Evolutionary conservation across 1,139 yeast genomes (phyloP), one percentile per base, ranked within the genome.

Genomic region (Candida gigantensis): DNA sequence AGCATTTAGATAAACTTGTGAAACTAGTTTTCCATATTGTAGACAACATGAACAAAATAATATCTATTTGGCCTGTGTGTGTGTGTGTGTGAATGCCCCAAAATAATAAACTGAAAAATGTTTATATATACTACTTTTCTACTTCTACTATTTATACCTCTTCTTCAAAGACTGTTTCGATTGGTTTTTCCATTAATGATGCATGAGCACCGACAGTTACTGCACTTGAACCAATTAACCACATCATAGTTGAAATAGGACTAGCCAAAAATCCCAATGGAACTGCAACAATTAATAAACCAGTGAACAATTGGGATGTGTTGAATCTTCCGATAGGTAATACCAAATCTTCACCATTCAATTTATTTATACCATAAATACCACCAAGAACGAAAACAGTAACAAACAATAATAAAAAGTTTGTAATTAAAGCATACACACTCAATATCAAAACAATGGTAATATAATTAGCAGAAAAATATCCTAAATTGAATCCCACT

Each of bases 111-210:
- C n/a, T n/a, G n/a, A n/a, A n/a, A n/a, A n/a, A n/a, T n/a, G n/a
- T n/a, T n/a, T n/a, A n/a, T n/a, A n/a, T n/a, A n/a, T n/a, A n/a
- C n/a, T n/a, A n/a, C n/a, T n/a, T n/a, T n/a, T n/a, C n/a, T n/a
- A n/a, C n/a, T n/a, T n/a, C n/a, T n/a, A n/a, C n/a, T n/a, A n/a
- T n/a, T 32, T 58, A 70, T 33, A 70, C 76, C 57, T 86, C 89
- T 60, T 88, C 97, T 62, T 90, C 96, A 57, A 92, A 92, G 24
- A 94, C 97, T 32, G 95, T 85, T 69, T 92, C 98, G 52, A 94
- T 89, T 30, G 98, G 98, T 69, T 92, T 92, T 60, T 94, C 98
- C 88, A 94, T 80, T 49, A 94, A 77, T 10, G 94, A 68, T 37
- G 98, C 97, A 64, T 94, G 99, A 10, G 96, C 80, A 39, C 90